Evolutionary conservation across 2,329 filamentous ascomycete species (phyloP).

Genomic region (Plenodomus lindquistii): DNA sequence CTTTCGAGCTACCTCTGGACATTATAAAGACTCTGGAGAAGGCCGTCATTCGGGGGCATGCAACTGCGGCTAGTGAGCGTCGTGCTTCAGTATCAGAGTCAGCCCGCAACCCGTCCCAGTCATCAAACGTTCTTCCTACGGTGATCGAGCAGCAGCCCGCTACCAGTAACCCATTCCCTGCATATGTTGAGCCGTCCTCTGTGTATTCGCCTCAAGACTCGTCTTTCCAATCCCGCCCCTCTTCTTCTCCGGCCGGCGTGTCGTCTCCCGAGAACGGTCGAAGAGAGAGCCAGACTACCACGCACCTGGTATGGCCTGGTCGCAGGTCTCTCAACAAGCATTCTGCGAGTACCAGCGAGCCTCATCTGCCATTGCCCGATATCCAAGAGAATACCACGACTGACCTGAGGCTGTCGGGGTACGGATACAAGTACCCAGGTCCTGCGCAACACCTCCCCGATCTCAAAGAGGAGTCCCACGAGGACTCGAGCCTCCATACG

Average conservation of each 20-base stretch:
- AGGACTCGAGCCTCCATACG: constrained; percentile 50
- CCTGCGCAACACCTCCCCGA: constrained; percentile 45
- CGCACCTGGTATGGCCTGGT: constrained; percentile 38
- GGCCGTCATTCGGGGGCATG: constrained; percentile 11
- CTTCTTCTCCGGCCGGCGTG: constrained; percentile 16
- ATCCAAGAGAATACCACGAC: constrained; percentile 38
- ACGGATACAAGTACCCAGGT: constrained; percentile 36
- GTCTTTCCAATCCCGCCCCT: constrained; percentile 16
- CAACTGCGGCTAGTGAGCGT: constrained; percentile 3
- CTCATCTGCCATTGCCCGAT: constrained; percentile 10
- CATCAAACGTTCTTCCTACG: not conserved
- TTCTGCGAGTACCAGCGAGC: constrained; percentile 11
- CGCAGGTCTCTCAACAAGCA: constrained; percentile 13
- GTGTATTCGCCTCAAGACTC: constrained; percentile 29
- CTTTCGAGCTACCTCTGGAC: constrained; percentile 6
- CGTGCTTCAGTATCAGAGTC: not conserved
- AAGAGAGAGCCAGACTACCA: constrained; percentile 42
- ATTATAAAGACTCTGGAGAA: constrained; percentile 14
- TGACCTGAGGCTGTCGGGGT: constrained; percentile 36
- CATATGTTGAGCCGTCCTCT: constrained; percentile 22
- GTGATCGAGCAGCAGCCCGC: constrained; percentile 14
- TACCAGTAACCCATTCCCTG: constrained; percentile 15
- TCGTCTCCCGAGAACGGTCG: constrained; percentile 14
- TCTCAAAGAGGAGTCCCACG: constrained; percentile 54
- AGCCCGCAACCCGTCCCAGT: not conserved